phyloP scores from a whole-genome alignment of 2,329 filamentous ascomycete species.

The Alternaria triticina region DNA sequence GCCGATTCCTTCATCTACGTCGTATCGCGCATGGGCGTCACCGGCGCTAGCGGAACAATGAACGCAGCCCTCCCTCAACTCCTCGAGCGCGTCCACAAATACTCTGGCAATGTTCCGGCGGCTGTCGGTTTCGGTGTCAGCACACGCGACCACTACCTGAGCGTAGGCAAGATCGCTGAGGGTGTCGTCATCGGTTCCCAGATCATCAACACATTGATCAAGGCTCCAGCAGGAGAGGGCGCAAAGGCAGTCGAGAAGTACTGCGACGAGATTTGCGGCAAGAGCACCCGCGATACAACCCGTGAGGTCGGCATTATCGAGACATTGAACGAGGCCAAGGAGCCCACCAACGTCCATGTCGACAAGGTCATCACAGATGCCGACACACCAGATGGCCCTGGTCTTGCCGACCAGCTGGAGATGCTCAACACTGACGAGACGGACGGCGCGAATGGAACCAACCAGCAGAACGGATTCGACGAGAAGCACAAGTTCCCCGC shows the following conservation, averaged over 20 bases:
- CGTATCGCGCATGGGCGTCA: conserved; percentile 96
- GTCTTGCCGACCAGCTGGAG: conserved; percentile 82
- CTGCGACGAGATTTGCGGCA: conserved; percentile 74
- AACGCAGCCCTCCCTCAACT: conserved; percentile 83
- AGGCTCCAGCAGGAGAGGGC: conserved; percentile 70
- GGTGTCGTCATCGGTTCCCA: conserved; percentile 97
- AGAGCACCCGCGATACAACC: conserved; percentile 59
- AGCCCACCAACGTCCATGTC: conserved; percentile 69
- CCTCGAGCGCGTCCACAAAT: conserved; percentile 84
- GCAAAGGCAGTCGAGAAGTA: conserved; percentile 83
- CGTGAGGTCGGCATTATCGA: conserved; percentile 75
- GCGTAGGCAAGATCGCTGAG: conserved; percentile 82
- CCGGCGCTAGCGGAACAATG: conserved; percentile 83
- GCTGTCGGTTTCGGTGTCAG: conserved; percentile 97
- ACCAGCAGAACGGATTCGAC: conserved; percentile 37
- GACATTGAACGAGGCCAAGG: conserved; percentile 66
- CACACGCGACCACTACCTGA: conserved; percentile 90
- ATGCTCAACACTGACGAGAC: conserved; percentile 71
- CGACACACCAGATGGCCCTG: conserved; percentile 63
- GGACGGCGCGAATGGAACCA: conserved; percentile 15
- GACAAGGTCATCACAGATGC: conserved; percentile 70
- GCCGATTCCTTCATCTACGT: conserved; percentile 99
- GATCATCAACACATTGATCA: conserved; percentile 81
- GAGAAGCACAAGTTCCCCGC: conserved; percentile 69
- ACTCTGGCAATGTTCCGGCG: conserved; percentile 87